Conservation (phyloP, 129 eudicot genomes). For the Gnaphalium uliginosum region DNA sequence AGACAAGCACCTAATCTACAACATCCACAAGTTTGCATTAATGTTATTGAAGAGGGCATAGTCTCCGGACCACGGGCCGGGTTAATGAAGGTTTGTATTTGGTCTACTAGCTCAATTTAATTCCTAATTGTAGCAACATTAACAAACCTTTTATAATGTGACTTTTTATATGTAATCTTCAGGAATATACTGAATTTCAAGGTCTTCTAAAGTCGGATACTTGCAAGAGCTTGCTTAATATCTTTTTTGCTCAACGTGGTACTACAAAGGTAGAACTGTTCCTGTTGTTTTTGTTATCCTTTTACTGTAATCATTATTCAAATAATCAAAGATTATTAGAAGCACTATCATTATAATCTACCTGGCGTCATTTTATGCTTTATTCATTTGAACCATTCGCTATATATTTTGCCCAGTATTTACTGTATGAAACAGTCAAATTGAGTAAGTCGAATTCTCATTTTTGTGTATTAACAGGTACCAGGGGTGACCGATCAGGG, state of each 20-base stretch:
- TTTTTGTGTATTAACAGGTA: constrained; percentile 48
- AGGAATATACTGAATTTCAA: constrained; percentile 82
- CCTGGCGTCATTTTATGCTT: not conserved
- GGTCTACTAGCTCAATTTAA: not conserved
- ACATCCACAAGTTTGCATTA: constrained; percentile 89
- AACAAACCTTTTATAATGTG: not conserved
- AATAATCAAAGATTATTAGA: not conserved
- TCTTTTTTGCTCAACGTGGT: constrained; percentile 90
- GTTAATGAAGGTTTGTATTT: constrained; percentile 68
- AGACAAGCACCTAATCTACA: constrained; percentile 84
- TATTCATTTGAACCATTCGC: not conserved
- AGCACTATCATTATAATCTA: not conserved
- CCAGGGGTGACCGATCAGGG: constrained; percentile 87
- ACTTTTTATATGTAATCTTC: constrained; percentile 30
- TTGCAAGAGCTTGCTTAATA: constrained; percentile 80
- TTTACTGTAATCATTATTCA: constrained; percentile 7
- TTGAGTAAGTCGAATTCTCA: not conserved
- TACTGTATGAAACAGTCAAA: not conserved
- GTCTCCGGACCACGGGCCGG: constrained; percentile 91
- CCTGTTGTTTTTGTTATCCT: not conserved
- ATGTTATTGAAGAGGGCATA: constrained; percentile 90
- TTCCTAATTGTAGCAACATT: constrained; percentile 3
- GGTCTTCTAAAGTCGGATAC: constrained; percentile 66
- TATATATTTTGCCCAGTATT: not conserved
- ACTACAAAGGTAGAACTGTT: constrained; percentile 65